Evolutionary conservation across 495 filamentous ascomycete genomes (phyloP), one percentile per base, ranked within the genome.

Genomic region (Xylaria longipes): DNA sequence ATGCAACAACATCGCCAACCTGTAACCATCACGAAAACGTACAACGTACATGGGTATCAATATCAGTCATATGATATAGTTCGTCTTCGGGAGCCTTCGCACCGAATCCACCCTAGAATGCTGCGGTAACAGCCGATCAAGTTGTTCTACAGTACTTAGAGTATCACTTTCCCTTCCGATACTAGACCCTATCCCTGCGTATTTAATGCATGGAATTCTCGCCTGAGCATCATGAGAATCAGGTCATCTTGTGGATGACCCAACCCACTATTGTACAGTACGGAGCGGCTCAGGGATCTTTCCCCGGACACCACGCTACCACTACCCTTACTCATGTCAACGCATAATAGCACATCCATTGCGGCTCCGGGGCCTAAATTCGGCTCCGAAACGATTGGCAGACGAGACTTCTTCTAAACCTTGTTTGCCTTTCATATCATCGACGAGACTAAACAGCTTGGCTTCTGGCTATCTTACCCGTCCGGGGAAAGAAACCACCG

Each of bases 401-500:
- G 45, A 17, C 45, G 43, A 52, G 31, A 14, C 63, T 48, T 41
- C 46, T 52, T 8, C 2, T 31, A n/a, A 48, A 33, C 43, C 62
- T 22, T 39, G 64, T 41, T 25, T 39, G 2, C 33, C 35, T 41
- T 39, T n/a, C 14, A 37, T 39, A 54, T 37, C 33, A 35, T 56
- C 65, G 45, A 12, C 37, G 27, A 27, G n/a, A 41, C 37, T 63
- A 43, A 25, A 2, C 1, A 29, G 2, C 60, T 63, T 43, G 60
- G 60, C 60, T 41, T 15, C 12, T 56, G 48, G 22, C 22, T 8
- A 67, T 67, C 65, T 67, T 67, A 41, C 65, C 65, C 65, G 48
- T 41, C 65, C 22, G 12, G 48, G 65, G 35, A 25, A 67, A 27
- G 60, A 63, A 15, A 43, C 22, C 14, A 41, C 12, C 29, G 60